Percentiles rank a stretch among this genome's conserved stretches.
Conservation (phyloP, 192 early-diverging fungal species). For the Spizellomyces sp. region DNA sequence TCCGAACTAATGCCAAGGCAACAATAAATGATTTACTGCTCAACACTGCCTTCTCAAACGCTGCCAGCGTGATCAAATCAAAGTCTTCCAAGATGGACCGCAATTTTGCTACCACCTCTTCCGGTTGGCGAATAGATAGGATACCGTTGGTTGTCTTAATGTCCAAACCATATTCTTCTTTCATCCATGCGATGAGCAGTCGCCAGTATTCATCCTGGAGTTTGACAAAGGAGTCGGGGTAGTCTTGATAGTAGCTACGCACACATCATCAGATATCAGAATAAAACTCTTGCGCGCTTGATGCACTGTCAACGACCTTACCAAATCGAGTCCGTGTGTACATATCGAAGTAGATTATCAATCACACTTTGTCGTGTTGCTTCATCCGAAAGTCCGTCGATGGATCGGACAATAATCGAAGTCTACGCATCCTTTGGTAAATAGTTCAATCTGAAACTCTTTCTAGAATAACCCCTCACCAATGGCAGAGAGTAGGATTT, state of each 20-base stretch:
- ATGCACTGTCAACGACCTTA: conserved; percentile 14
- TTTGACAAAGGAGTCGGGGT: conserved; percentile 75
- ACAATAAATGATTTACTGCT: conserved; percentile 89
- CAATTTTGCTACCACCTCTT: conserved; percentile 60
- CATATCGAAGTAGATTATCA: conserved; percentile 74
- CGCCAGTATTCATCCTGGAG: conserved; percentile 80
- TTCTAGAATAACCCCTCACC: conserved; percentile 43
- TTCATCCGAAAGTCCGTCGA: conserved; percentile 70
- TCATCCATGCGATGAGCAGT: conserved; percentile 80
- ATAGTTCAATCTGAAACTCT: background rate
- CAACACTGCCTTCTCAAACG: conserved; percentile 87
- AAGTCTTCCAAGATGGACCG: conserved; percentile 57
- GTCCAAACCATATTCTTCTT: conserved; percentile 62
- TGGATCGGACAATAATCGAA: conserved; percentile 81
- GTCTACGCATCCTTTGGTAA: conserved; percentile 56
- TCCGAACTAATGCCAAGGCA: conserved; percentile 82
- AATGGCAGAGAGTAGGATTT: conserved; percentile 87
- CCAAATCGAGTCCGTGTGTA: conserved; percentile 89
- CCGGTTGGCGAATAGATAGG: conserved; percentile 65
- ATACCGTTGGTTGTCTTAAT: conserved; percentile 76
- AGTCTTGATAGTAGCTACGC: conserved; percentile 74
- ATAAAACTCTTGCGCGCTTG: background rate
- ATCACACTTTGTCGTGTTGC: conserved; percentile 69
- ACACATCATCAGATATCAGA: background rate
- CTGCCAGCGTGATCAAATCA: conserved; percentile 75